Evolutionary conservation across 2,329 filamentous ascomycete genomes (phyloP), one percentile per base, ranked within the genome.

Genomic region (Dactylonectria macrodidyma): DNA sequence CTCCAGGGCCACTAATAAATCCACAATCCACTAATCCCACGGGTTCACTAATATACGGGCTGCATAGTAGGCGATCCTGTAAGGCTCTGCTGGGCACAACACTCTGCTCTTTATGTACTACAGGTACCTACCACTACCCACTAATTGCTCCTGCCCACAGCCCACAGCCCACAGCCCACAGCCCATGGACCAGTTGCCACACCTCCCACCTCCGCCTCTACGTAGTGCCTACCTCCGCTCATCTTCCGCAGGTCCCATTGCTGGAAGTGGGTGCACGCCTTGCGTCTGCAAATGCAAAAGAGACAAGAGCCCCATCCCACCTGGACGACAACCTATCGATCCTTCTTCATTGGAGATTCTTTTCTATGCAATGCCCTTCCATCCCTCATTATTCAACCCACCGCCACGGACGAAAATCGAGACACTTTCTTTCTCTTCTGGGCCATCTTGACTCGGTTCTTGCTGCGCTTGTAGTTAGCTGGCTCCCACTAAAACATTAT

Each of bases 301-400:
- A 47, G 50, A 33, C 59, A 61, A 61, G 50, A 61, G 59, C 59
- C 59, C 59, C 50, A 30, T 34, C 47, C 60, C 54, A 52, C 60
- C 52, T 19, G 24, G 48, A 63, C 60, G 44, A 24, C 60, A 34
- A 36, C 57, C 34, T 14, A 41, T 41, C 16, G 26, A 30, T 56
- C 57, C 33, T 56, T 54, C 51, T 47, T 62, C 51, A 51, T 30
- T 36, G 33, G 33, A 54, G 30, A 3, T 30, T 33, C 11, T 41
- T 24, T 46, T 62, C 51, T 44, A 51, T 41, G 51, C 41, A 50
- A 50, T 50, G 51, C 51, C 51, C 46, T 48, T 47, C 48, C 50
- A 47, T 47, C 59, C 54, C 46, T 62, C 54, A 62, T n/a, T 24
- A 7, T 46, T 36, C 50, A 16, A 24, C 34, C 50, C 30, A n/a